phyloP scores from a whole-genome alignment of 2,329 filamentous ascomycete species.

The Aspergillus sp. region DNA sequence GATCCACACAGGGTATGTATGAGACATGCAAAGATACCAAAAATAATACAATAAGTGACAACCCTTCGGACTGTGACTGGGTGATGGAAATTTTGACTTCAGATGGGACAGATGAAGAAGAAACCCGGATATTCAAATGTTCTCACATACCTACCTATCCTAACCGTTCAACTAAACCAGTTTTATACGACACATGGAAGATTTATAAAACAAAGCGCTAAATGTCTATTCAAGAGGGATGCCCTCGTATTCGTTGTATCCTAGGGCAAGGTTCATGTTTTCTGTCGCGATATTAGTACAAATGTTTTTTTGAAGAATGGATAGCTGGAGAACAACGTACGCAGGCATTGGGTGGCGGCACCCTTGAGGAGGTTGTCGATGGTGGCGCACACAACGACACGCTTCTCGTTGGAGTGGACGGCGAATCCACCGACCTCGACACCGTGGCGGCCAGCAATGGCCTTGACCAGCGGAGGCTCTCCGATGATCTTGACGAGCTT shows the following conservation, averaged over 20 bases:
- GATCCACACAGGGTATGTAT: conserved; percentile 38
- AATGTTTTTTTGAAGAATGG: background rate
- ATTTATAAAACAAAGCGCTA: conserved; percentile 16
- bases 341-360: conserved; percentile 88
- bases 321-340: conserved; percentile 58
- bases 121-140: conserved; percentile 19
- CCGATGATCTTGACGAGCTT: conserved; percentile 91
- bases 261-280: conserved; percentile 93
- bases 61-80: background rate
- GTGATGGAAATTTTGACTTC: conserved; percentile 14
- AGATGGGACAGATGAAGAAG: conserved; percentile 18
- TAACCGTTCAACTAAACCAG: background rate
- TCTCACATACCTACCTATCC: conserved; percentile 23
- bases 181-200: conserved; percentile 22
- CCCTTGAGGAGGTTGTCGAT: conserved; percentile 96
- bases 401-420: conserved; percentile 85
- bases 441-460: conserved; percentile 81
- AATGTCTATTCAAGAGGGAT: conserved; percentile 65
- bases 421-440: conserved; percentile 95
- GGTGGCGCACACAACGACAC: conserved; percentile 90
- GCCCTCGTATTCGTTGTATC: conserved; percentile 85
- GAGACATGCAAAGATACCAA: conserved; percentile 13
- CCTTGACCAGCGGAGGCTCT: conserved; percentile 83
- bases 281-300: conserved; percentile 52
- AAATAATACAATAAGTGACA: conserved; percentile 17